Base-by-base conservation (phyloP, 2,329 filamentous ascomycete species). In the Penicillium sp. region DNA sequence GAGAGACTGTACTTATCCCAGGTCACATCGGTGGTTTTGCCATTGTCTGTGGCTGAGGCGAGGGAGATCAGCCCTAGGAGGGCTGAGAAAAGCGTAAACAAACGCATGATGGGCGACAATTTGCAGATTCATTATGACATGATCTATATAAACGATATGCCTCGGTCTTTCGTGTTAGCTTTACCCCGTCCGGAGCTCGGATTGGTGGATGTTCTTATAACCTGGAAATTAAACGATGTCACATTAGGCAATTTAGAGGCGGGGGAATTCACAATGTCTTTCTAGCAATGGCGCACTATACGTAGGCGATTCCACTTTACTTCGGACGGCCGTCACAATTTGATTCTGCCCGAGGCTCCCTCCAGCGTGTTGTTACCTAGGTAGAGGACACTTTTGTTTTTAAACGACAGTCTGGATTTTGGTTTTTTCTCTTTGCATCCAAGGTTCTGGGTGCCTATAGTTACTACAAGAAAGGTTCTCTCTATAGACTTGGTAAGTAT, bases 1-100 rank as follows among this genome's bases (percentile, higher is more conserved):
- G 72, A 71, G 24, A 83, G 69, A 50, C 78, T 81, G 57, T 81
- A 81, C 41, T 75, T 69, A 58, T 83, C 81, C 81, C 81, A 83
- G 3, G 74, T 71, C 4, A 83, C 81, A 1, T 72, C 64, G 16
- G 76, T 71, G 10, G 71, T 75, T 50, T 77, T 70, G 32, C 72
- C 74, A 63, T 79, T 71, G 48, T 72, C 69, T 4, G 72, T 76
- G 5, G 58, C 65, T n/a, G 51, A 54, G 22, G 56, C 62, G 1
- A 55, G 36, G 5, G 53, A 51, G 9, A 62, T 39, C 16, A 59
- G 34, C 16, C 46, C 53, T 5, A 60, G 45, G 32, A 59, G 41
- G n/a, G 60, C 49, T 13, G 54, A 55, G 13, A 67, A 16, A 45
- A 62, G 29, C 34, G 45, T 43, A 32, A 63, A 24, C 44, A 64